Evolutionary conservation across 768 basidiomycete species (phyloP).

Genomic region (Tulasnella sp.): DNA sequence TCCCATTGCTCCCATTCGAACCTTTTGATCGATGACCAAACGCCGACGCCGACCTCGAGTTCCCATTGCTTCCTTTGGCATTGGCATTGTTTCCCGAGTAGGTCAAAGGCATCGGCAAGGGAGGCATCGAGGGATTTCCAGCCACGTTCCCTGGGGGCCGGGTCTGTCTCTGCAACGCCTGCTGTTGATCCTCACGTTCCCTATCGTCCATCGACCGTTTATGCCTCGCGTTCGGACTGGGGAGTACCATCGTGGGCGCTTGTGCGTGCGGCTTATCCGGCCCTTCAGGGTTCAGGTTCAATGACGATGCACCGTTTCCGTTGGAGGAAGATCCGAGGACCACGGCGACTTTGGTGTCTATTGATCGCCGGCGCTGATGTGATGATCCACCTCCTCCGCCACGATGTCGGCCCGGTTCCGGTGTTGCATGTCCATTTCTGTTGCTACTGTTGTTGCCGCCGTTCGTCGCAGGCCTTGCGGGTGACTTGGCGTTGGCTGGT

Average conservation of each 20-base stretch:
- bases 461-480: not conserved
- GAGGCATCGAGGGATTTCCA: not conserved
- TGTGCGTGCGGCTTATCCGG: not conserved
- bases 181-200: not conserved
- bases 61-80: not conserved
- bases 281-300: too few relatives aligned
- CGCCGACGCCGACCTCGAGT: not conserved
- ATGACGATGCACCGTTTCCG: not conserved
- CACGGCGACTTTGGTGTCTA: not conserved
- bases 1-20: too few relatives aligned
- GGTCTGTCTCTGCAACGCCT: not conserved
- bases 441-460: too few relatives aligned
- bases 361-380: not conserved
- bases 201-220: not conserved
- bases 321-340: not conserved
- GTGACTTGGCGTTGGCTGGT: not conserved
- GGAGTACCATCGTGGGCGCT: not conserved
- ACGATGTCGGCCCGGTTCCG: too few relatives aligned
- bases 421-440: too few relatives aligned
- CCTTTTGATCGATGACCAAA: conserved; percentile 1
- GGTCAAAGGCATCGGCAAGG: not conserved
- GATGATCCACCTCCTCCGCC: too few relatives aligned
- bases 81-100: not conserved
- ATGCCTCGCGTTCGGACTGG: not conserved
- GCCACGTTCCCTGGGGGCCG: not conserved